Conservation (phyloP, 768 basidiomycete genomes). For the Leccinum longicurvipes region DNA sequence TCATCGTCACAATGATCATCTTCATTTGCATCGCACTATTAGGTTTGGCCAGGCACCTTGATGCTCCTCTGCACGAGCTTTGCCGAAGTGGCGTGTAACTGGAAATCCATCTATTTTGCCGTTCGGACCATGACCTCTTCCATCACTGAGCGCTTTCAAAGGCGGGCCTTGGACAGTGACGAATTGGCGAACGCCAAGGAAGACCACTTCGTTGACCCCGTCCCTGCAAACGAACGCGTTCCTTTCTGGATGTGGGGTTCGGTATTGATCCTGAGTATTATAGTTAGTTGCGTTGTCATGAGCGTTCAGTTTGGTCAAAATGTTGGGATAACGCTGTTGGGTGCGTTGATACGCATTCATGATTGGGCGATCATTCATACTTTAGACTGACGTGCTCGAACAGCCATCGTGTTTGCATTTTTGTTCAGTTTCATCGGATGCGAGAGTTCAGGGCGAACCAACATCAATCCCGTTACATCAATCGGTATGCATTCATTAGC, state of each 20-base stretch:
- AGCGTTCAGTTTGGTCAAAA: constrained; percentile 54
- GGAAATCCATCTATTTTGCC: constrained; percentile 18
- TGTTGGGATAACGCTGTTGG: constrained; percentile 33
- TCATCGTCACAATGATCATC: not conserved
- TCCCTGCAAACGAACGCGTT: constrained; percentile 52
- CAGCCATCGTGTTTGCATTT: constrained; percentile 54
- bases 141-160: constrained; percentile 6
- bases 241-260: constrained; percentile 53
- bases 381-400: not conserved
- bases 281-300: constrained; percentile 52
- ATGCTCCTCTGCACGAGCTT: constrained; percentile 54
- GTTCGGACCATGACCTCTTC: not conserved
- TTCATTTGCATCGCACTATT: not conserved
- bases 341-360: constrained; percentile 1
- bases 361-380: not conserved
- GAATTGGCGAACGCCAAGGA: constrained; percentile 9
- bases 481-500: constrained; percentile 33
- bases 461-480: constrained; percentile 59
- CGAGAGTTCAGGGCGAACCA: constrained; percentile 56
- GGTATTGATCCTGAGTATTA: constrained; percentile 45
- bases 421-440: constrained; percentile 67
- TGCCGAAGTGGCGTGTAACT: constrained; percentile 25
- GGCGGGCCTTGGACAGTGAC: not conserved
- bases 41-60: constrained; percentile 29
- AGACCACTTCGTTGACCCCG: constrained; percentile 48